Conservation (phyloP, 441 rosid species). For the Dalechampia spathulata region DNA sequence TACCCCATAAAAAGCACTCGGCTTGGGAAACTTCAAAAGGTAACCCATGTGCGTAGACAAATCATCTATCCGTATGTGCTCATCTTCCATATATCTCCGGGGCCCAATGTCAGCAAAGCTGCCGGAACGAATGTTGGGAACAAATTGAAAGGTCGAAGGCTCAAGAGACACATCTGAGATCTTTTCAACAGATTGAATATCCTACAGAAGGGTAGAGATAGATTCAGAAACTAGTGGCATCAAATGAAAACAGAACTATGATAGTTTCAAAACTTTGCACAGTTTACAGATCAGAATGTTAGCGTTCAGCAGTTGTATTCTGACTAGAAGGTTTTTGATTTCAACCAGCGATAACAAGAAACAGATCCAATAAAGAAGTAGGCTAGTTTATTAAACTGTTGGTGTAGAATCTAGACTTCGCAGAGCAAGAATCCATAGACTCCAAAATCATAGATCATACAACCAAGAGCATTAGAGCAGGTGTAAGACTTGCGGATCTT, state of each 20-base stretch:
- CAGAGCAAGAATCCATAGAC: too few relatives aligned
- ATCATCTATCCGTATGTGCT: slow-evolving; percentile 68
- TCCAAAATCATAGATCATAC: too few relatives aligned
- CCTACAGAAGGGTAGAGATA: slow-evolving; percentile 27
- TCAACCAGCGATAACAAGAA: too few relatives aligned
- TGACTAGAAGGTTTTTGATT: too few relatives aligned
- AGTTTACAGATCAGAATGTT: too few relatives aligned
- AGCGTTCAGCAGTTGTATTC: too few relatives aligned
- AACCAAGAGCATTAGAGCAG: too few relatives aligned
- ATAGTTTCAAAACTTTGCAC: too few relatives aligned
- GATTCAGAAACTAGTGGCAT: not conserved
- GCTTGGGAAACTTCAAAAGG: slow-evolving; percentile 32
- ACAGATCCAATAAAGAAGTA: too few relatives aligned
- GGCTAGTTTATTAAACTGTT: too few relatives aligned
- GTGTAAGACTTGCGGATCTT: not conserved
- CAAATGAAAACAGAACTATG: not conserved
- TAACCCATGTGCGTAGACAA: slow-evolving; percentile 40
- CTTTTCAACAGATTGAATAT: slow-evolving; percentile 25
- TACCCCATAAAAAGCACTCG: slow-evolving; percentile 93
- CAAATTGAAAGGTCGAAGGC: slow-evolving; percentile 33
- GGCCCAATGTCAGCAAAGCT: slow-evolving; percentile 85
- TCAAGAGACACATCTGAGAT: slow-evolving; percentile 27
- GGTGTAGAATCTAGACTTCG: too few relatives aligned
- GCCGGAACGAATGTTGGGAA: slow-evolving; percentile 74
- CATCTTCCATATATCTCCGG: slow-evolving; percentile 81